A percentile compares a stretch with the other conserved stretches of the same genome.
Evolutionary conservation across 2,329 filamentous ascomycete species (phyloP).

Genomic region (Claviceps arundinis): DNA sequence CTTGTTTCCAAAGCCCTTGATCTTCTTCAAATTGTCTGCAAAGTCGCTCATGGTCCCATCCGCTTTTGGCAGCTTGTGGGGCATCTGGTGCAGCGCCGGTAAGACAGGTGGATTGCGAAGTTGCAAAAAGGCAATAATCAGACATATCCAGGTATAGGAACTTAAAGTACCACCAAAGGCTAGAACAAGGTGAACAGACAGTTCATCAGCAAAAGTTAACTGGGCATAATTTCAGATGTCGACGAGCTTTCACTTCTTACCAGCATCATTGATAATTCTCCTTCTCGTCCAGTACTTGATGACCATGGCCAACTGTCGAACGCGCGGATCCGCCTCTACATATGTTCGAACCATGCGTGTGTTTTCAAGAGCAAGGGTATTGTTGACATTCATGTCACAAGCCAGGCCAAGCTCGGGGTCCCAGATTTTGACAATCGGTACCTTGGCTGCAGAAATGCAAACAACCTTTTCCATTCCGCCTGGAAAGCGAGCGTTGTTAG

Average conservation of each 20-base stretch:
- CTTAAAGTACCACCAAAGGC: conserved; percentile 88
- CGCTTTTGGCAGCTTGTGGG: conserved; percentile 32
- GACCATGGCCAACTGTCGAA: conserved; percentile 87
- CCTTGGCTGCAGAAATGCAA: conserved; percentile 87
- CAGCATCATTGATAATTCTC: conserved; percentile 89
- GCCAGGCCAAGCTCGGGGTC: conserved; percentile 81
- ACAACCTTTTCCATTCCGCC: conserved; percentile 95
- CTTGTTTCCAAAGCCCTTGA: conserved; percentile 59
- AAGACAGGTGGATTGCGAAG: conserved; percentile 72
- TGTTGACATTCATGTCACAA: conserved; percentile 99
- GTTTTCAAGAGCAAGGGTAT: conserved; percentile 86
- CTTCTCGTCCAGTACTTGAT: conserved; percentile 95
- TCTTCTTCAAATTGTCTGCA: conserved; percentile 67
- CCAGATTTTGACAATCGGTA: conserved; percentile 98
- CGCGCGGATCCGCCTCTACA: conserved; percentile 80
- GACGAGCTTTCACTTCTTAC: conserved; percentile 31
- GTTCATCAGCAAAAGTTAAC: conserved; percentile 9
- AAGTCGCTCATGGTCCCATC: conserved; percentile 64
- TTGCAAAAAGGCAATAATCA: conserved; percentile 94
- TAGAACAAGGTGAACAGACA: conserved; percentile 20
- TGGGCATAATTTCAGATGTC: not conserved
- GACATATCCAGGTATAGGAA: conserved; percentile 98
- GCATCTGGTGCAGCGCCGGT: conserved; percentile 66
- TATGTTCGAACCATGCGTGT: conserved; percentile 97
- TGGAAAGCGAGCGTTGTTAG: conserved; percentile 25